Conservation (phyloP, 441 rosid species). For the Eutrema salsugineum region DNA sequence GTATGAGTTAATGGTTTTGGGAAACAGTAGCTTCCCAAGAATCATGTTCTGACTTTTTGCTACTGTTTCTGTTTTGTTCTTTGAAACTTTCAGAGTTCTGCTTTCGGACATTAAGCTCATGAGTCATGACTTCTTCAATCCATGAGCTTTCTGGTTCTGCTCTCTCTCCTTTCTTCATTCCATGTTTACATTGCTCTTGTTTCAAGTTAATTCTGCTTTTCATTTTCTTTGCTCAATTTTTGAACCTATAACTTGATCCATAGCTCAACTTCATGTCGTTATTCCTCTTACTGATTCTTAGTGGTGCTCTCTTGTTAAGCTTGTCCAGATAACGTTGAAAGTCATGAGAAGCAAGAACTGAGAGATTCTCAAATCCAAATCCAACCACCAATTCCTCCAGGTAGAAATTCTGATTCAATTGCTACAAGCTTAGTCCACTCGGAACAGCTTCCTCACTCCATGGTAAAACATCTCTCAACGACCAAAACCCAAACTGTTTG, state of each 20-base stretch:
- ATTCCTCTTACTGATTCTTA: conserved; percentile 11
- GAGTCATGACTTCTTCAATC: conserved; percentile 29
- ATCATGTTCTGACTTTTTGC: conserved; percentile 14
- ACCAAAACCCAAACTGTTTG: not conserved
- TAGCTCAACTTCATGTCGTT: not conserved
- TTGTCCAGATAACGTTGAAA: conserved; percentile 18
- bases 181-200: not conserved
- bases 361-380: conserved; percentile 21
- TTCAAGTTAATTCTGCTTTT: not conserved
- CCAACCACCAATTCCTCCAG: conserved; percentile 11
- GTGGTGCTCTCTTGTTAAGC: conserved; percentile 14
- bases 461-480: conserved; percentile 9
- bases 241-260: not conserved
- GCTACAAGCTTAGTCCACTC: conserved; percentile 3
- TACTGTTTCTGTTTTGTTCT: not conserved
- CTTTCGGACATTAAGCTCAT: conserved; percentile 2
- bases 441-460: conserved; percentile 22
- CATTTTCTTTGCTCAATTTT: too few species aligned
- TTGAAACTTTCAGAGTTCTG: conserved; percentile 1
- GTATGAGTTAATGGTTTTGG: not conserved
- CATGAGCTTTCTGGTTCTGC: conserved; percentile 26
- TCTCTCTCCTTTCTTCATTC: not conserved
- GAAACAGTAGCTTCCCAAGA: not conserved
- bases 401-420: not conserved
- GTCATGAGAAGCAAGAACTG: conserved; percentile 20